Percentiles rank a stretch among this genome's conserved stretches.
Evolutionary conservation across 2,329 filamentous ascomycete species (phyloP).

Genomic region (Plenodomus lindquistii): DNA sequence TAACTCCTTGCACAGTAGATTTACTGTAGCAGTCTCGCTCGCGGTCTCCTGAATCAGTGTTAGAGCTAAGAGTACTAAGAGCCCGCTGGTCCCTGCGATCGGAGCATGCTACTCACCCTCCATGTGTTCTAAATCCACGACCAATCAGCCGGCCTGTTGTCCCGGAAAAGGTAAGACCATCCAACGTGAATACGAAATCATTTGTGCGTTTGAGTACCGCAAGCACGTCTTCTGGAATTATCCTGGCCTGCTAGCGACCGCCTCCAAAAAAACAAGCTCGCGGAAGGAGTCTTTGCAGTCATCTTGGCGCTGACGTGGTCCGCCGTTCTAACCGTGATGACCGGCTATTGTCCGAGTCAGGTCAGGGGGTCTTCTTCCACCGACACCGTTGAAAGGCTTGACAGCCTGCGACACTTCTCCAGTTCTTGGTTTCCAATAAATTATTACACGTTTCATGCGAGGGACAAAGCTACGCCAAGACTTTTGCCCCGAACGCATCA

Average conservation of each 20-base stretch:
- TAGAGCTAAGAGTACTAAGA: too few species aligned
- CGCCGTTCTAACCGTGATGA: conserved; percentile 15
- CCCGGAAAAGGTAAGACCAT: too few species aligned
- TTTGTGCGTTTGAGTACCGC: not conserved
- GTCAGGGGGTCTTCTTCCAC: conserved; percentile 9
- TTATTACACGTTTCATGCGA: not conserved
- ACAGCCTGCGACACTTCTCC: not conserved
- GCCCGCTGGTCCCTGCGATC: too few species aligned
- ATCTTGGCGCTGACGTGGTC: conserved; percentile 19
- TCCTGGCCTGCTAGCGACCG: conserved; percentile 3
- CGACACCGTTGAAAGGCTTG: conserved; percentile 3
- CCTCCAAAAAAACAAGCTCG: conserved; percentile 10
- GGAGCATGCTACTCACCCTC: too few species aligned
- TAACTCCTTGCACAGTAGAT: not conserved
- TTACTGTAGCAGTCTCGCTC: too few species aligned
- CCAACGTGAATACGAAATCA: too few species aligned
- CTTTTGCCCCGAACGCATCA: not conserved
- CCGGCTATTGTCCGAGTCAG: conserved; percentile 9
- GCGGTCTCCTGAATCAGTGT: not conserved
- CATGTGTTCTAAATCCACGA: too few species aligned
- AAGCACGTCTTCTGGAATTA: not conserved
- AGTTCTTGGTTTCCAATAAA: conserved; percentile 1
- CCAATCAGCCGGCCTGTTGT: too few species aligned
- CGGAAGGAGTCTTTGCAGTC: conserved; percentile 7
- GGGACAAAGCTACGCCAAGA: not conserved